Evolutionary conservation across 2,329 filamentous ascomycete genomes (phyloP), one percentile per base, ranked within the genome.

Genomic region (Aspergillus puulaauensis): DNA sequence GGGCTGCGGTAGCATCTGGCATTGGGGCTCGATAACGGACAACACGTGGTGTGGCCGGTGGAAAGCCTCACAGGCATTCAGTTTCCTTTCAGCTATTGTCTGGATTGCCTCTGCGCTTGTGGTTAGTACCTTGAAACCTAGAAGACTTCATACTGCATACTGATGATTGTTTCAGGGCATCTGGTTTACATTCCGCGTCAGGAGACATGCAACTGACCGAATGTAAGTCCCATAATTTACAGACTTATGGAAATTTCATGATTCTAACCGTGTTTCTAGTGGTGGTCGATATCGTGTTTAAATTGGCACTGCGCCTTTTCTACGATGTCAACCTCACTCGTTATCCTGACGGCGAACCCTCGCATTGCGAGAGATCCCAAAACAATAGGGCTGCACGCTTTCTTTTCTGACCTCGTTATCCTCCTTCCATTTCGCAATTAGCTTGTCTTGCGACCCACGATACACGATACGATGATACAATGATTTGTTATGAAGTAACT

Each of bases 31-130:
- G 52, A 77, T 90, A 58, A 70, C 68, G 17, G 58, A 70, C 47
- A 76, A 79, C 62, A 75, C 81, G 46, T 70, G 72, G n/a, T 93
- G 90, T 73, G 80, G 83, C 57, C 83, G 85, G 65, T 90, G 85
- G 83, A 90, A 89, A 75, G 84, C 90, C 41, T 80, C 84, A 60
- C 83, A 90, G 65, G 88, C 88, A 4, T 91, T 92, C 68, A 77
- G 81, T 49, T 92, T 92, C 75, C 74, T 91, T 54, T 87, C 86
- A 2, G 87, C 87, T 55, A 80, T 90, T 63, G 79, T 86, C 68
- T 92, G 89, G 89, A 81, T 91, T 41, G 83, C 79, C 12, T 89
- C 86, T 47, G 82, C 81, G 15, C 67, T 88, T 19, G 68, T 90
- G 81, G 75, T 78, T 68, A 40, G 70, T 68, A 50, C 19, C 43